phyloP scores from a whole-genome alignment of 1,139 yeast species.

The Sugiyamaella xylanicola region DNA sequence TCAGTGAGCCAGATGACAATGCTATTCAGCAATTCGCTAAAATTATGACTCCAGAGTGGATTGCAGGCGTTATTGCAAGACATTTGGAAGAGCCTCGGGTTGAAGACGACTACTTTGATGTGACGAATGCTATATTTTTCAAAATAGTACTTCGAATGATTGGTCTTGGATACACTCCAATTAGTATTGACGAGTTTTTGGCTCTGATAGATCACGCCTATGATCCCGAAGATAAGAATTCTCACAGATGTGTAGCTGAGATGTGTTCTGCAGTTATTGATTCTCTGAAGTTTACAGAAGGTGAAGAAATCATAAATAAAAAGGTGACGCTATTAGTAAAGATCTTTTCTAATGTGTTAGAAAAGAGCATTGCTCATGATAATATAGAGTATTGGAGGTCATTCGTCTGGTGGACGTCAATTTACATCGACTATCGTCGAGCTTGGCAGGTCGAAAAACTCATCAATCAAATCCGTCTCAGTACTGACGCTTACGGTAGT shows the following conservation, averaged over 20 bases:
- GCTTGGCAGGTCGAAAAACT: conserved; percentile 55
- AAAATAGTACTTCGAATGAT: conserved; percentile 33
- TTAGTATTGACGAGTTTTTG: conserved; percentile 33
- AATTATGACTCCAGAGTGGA: conserved; percentile 59
- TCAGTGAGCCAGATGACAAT: conserved; percentile 45
- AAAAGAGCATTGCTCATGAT: conserved; percentile 72
- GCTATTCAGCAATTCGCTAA: conserved; percentile 52
- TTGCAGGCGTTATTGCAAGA: conserved; percentile 53
- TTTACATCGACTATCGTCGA: conserved; percentile 55
- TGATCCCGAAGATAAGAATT: conserved; percentile 40
- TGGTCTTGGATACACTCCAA: conserved; percentile 29
- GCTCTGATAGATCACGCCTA: conserved; percentile 28
- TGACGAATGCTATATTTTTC: conserved; percentile 34
- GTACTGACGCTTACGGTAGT: conserved; percentile 61
- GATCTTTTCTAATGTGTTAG: conserved; percentile 55
- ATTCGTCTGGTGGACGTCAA: conserved; percentile 54
- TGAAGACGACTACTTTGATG: conserved; percentile 42
- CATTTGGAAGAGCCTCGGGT: conserved; percentile 44
- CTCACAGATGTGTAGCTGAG: conserved; percentile 47
- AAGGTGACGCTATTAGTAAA: conserved; percentile 52
- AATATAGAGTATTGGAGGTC: conserved; percentile 76
- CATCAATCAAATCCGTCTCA: conserved; percentile 54
- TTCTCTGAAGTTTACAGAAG: conserved; percentile 30
- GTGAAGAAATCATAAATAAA: conserved; percentile 26
- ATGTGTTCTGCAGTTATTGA: conserved; percentile 40